These are phyloP conservation scores for Vanderwaltozyma verrucispora DNA, from an alignment of 805 yeast genomes.

Conservation along the genomic window DNA sequence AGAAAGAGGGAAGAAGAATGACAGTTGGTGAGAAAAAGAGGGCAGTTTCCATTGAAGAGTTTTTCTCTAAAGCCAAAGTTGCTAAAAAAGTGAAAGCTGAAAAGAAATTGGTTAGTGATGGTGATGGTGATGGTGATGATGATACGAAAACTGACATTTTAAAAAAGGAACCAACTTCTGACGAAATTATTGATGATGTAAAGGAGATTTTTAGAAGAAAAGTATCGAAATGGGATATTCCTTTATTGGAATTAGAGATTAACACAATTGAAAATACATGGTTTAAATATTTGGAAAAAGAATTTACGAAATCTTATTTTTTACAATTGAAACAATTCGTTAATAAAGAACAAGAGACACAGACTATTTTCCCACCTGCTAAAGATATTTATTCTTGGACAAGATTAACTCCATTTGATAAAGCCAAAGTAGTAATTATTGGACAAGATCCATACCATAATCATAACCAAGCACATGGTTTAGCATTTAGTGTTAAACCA, in stretches of 20 bases:
- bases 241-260: slow-evolving; percentile 56
- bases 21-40: slow-evolving; percentile 8
- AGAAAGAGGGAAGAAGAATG: too few relatives aligned
- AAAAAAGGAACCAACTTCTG: too few relatives aligned
- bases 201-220: not conserved
- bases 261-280: slow-evolving; percentile 64
- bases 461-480: slow-evolving; percentile 87
- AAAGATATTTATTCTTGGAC: slow-evolving; percentile 87
- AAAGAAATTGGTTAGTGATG: not conserved
- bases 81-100: not conserved
- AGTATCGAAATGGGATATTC: not conserved
- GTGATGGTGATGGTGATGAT: not conserved
- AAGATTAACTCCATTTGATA: slow-evolving; percentile 63
- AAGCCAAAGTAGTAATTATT: slow-evolving; percentile 66
- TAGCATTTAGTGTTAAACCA: slow-evolving; percentile 83
- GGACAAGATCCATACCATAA: slow-evolving; percentile 99
- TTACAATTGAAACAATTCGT: slow-evolving; percentile 59
- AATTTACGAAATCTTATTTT: slow-evolving; percentile 80
- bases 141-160: not conserved
- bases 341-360: slow-evolving; percentile 33
- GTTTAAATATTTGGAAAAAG: slow-evolving; percentile 59
- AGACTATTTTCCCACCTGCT: slow-evolving; percentile 67
- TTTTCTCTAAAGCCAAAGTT: slow-evolving; percentile 4
- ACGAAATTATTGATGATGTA: not conserved
- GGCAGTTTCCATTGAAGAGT: slow-evolving; percentile 11